Base-by-base conservation (phyloP, 2,329 filamentous ascomycete genomes). In the Gremmenia infestans region DNA sequence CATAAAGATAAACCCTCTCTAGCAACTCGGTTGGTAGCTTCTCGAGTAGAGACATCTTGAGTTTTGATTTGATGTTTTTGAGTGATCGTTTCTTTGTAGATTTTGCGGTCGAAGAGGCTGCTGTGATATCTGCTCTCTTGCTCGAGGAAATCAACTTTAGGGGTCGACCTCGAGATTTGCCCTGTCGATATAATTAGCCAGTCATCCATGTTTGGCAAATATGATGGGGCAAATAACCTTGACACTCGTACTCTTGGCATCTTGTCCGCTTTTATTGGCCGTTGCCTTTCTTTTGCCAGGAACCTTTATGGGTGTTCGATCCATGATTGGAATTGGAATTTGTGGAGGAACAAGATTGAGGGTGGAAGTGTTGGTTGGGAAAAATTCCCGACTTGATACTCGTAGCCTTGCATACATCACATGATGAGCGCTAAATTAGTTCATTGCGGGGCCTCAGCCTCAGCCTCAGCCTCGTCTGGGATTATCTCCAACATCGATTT, bases 11-110 rank as follows among this genome's bases (percentile, higher is more conserved):
- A 28, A 71, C 63, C 8, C 50, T 59, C 50, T 68, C 62, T 2
- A 71, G 53, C 6, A 71, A 48, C 52, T 71, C 69, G 0, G 57
- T 61, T 2, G 68, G 69, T 6, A 70, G 59, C 32, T 55, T 66
- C 52, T 71, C 69, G 3, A 71, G 57, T 7, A 22, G 35, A 2
- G 66, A 65, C 64, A 67, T 68, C 47, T 65, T 65, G 6, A 56
- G 56, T 32, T 48, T 63, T 32, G 65, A 65, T 46, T 68, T 68
- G 14, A 68, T 53, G 35, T 65, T 66, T 49, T 65, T 66, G 14
- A 65, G 37, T 6, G 56, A 56, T 23, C 59, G 57, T 25, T 57
- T 56, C 43, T 60, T 63, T 2, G 28, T 7, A 22, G 48, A 54
- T 45, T 57, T 59, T 9, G 11, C 15, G 2, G 17, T 15, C 11